phyloP scores from a whole-genome alignment of 768 basidiomycete genomes.

The Collybiopsis confluens region DNA sequence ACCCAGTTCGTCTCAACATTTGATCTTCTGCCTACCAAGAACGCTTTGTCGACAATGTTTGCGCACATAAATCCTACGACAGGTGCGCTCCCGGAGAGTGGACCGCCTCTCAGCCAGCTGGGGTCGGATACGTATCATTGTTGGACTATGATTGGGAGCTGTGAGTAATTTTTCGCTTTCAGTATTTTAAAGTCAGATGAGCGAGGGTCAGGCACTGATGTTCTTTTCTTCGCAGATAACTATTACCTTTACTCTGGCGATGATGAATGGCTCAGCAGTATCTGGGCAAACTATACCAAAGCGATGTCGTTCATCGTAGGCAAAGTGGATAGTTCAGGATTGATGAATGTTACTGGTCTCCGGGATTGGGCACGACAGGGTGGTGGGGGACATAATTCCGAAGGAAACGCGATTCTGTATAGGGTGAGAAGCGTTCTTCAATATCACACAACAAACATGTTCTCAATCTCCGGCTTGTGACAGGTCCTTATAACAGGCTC shows the following conservation, averaged over 20 bases:
- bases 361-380: conserved; percentile 56
- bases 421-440: conserved; percentile 24
- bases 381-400: conserved; percentile 52
- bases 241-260: conserved; percentile 57
- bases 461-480: too few species aligned
- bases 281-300: conserved; percentile 55
- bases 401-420: conserved; percentile 53
- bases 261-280: conserved; percentile 38
- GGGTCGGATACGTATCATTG: conserved; percentile 54
- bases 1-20: conserved; percentile 60
- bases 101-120: conserved; percentile 39
- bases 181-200: too few species aligned
- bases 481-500: conserved; percentile 47
- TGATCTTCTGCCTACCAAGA: conserved; percentile 50
- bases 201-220: neutral
- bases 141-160: conserved; percentile 58
- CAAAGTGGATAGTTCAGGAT: conserved; percentile 44
- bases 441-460: too few species aligned
- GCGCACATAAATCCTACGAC: conserved; percentile 46
- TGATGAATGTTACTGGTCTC: conserved; percentile 54
- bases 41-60: conserved; percentile 58
- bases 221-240: conserved; percentile 33
- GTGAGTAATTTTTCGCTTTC: conserved; percentile 25
- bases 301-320: conserved; percentile 50
- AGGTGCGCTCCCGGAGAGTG: conserved; percentile 54